Base-by-base conservation (phyloP, 2,329 filamentous ascomycete species). In the Biscogniauxia sp. region DNA sequence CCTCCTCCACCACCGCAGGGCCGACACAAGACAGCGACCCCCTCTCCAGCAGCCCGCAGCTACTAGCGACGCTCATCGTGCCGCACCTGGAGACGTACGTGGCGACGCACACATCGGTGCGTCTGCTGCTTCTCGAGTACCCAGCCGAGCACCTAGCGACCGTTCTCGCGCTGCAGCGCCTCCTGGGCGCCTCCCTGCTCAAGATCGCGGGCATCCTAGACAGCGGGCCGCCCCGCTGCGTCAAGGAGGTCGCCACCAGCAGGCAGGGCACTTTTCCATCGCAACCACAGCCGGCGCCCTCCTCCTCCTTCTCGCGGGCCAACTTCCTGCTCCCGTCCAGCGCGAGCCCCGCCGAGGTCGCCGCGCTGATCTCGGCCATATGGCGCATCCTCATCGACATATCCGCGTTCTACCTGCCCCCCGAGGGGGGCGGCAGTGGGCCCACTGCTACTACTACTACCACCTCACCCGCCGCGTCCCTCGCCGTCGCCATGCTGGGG, bases 11-110 rank as follows among this genome's bases (percentile, higher is more conserved):
- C 28, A 32, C 28, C 28, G 3, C 28, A 8, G 2, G 28, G 28
- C 28, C 3, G 79, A 79, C 58, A 78, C 3, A 77, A 79, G 32
- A 80, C 23, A 23, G 82, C 59, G 84, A 84, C 64, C 84, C 83
- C 0, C 83, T 86, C 61, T 76, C 78, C 17, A 82, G 84, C 65
- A 78, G 82, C 1, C 78, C 83, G 1, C 75, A 79, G 20, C 74
- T 84, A 17, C 78, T 88, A 1, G 85, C 86, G 1, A 81, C 82
- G 0, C 76, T 87, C 1, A 78, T 88, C 20, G 76, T 88, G 49
- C 84, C 85, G 1, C 84, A 87, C 61, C 76, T 89, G 1, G 86
- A 88, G 66, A 80, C 81, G 0, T 88, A 86, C 63, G 75, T 88
- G 54, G 78, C 80, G 4, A 75, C 79, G 1, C 83, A 87, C 64